These are phyloP conservation scores for Vaccinium myrtillus DNA, from an alignment of 148 eudicot species.

Conservation along the genomic window DNA sequence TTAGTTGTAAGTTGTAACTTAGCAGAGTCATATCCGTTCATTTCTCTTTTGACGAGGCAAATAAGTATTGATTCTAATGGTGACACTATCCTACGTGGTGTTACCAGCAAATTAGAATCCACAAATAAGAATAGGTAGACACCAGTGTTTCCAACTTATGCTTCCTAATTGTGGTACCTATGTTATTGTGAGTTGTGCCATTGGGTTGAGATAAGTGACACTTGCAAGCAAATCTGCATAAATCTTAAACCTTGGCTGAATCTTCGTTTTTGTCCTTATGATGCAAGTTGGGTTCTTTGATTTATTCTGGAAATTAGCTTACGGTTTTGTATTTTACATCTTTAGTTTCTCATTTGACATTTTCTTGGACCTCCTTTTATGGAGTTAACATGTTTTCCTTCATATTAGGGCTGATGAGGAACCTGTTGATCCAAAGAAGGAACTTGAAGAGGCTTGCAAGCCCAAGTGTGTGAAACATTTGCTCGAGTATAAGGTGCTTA, in stretches of 20 bases:
- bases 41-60: neutral
- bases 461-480: constrained; percentile 37
- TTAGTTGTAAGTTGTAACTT: neutral
- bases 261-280: neutral
- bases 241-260: neutral
- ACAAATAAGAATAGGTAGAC: neutral
- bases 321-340: neutral
- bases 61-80: neutral
- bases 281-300: neutral
- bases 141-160: neutral
- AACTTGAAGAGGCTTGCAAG: constrained; percentile 44
- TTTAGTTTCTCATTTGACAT: neutral
- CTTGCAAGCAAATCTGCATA: neutral
- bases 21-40: neutral
- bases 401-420: constrained; percentile 40
- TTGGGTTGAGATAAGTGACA: neutral
- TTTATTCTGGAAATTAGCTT: neutral
- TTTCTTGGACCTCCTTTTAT: neutral
- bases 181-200: neutral
- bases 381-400: neutral
- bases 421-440: constrained; percentile 44
- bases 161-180: neutral
- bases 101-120: neutral
- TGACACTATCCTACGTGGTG: neutral
- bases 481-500: constrained; percentile 29